Base-by-base conservation (phyloP, 768 basidiomycete species). In the Roridomyces roridus region DNA sequence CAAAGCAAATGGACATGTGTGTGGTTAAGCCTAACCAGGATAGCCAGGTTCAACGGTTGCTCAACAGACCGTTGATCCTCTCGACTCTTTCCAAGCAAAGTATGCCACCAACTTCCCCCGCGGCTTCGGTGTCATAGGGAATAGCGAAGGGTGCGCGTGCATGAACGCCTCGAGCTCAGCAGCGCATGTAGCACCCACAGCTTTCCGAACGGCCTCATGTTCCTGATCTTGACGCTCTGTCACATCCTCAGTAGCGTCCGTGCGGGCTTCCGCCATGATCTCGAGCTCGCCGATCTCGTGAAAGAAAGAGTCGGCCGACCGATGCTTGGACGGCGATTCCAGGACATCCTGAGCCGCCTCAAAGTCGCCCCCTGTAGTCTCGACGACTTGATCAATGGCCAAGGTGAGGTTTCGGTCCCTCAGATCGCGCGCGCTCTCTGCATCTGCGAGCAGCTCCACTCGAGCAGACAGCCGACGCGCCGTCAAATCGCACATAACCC, bases 251-350 rank as follows among this genome's bases (percentile, higher is more conserved):
- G 6, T 34, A 5, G 12, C 21, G 31, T 59, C 51, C 1, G 57
- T 59, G 51, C 51, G 51, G 40, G 53, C 51, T 26, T 59, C 46
- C 9, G 9, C 20, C 39, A 59, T 44, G 8, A 59, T 7, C 40
- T 59, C 57, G 14, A 59, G 51, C 51, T 59, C 57, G 15, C 57
- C 57, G 41, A 59, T 53, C 23, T 59, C 51, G 26, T 59, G 57
- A 10, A 45, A 59, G 46, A 59, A 59, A 21, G 15, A 11, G 43
- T 45, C 25, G 29, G 35, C 29, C 26, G 34, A n/a, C 31, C 31
- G 31, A 3, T 3, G 11, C 10, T 3, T 11, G 2, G 31, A 34
- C 31, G 15, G 10, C 31, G 11, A 15, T 15, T 46, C 53, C 25
- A 47, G 36, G 35, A 39, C 45, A 36, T 46, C 53, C 8, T 31